These are phyloP conservation scores for Barnettozyma pratensis DNA, from an alignment of 805 yeast species.

Conservation along the genomic window DNA sequence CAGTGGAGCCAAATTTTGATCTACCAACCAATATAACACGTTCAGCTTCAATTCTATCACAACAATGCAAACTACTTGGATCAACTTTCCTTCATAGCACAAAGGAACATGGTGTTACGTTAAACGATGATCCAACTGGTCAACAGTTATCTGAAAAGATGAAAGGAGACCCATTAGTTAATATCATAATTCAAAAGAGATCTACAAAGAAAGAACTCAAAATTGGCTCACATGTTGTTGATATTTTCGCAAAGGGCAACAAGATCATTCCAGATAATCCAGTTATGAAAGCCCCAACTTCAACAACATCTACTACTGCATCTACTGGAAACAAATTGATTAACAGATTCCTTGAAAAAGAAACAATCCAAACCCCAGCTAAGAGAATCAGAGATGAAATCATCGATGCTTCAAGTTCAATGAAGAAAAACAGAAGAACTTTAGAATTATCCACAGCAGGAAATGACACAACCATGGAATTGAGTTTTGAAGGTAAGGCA, in stretches of 20 bases:
- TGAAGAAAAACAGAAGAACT: constrained; percentile 25
- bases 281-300: not conserved
- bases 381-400: constrained; percentile 26
- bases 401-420: constrained; percentile 18
- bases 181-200: constrained; percentile 8
- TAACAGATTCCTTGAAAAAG: constrained; percentile 8
- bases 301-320: not conserved
- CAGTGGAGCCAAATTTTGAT: constrained; percentile 9
- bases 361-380: constrained; percentile 16
- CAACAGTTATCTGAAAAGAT: constrained; percentile 14
- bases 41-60: constrained; percentile 11
- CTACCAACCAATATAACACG: constrained; percentile 13
- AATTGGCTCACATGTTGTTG: constrained; percentile 17
- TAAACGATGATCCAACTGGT: not conserved
- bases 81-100: constrained; percentile 11
- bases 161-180: constrained; percentile 2
- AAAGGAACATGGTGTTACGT: not conserved
- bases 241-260: constrained; percentile 8
- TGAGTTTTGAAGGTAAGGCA: constrained; percentile 43
- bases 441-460: constrained; percentile 6
- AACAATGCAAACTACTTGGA: constrained; percentile 3
- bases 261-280: constrained; percentile 7
- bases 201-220: constrained; percentile 10
- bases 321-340: constrained; percentile 3
- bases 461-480: constrained; percentile 28